phyloP scores from a whole-genome alignment of 2,329 filamentous ascomycete genomes.

The Clarireedia monteithiana region DNA sequence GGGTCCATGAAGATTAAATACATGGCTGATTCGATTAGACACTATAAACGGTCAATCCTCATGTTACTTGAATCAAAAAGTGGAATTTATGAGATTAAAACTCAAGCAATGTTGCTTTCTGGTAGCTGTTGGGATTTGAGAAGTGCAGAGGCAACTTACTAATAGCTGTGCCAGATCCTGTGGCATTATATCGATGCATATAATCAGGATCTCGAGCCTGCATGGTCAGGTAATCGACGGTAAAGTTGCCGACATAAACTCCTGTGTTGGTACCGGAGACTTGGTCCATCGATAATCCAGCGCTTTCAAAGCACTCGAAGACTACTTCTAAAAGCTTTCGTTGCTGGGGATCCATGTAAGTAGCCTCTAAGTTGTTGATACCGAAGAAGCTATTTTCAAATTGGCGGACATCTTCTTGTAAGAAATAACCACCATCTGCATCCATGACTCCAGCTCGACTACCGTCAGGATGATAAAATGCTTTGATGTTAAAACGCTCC shows the following conservation, averaged over 20 bases:
- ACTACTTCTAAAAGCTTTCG: conserved; percentile 17
- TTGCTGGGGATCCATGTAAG: conserved; percentile 26
- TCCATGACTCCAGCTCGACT: too few species aligned
- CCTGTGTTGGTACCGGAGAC: conserved; percentile 12
- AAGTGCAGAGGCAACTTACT: too few species aligned
- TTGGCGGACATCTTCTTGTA: conserved; percentile 3
- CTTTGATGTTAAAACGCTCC: too few species aligned
- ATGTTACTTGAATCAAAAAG: too few species aligned
- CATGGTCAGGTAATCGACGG: conserved; percentile 8
- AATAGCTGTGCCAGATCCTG: too few species aligned
- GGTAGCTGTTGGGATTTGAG: too few species aligned
- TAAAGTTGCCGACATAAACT: conserved; percentile 10
- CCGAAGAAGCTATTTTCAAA: conserved; percentile 31
- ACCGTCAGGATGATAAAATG: too few species aligned
- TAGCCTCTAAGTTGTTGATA: conserved; percentile 19
- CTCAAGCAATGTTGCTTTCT: too few species aligned
- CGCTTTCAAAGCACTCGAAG: conserved; percentile 14
- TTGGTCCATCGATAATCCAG: conserved; percentile 8
- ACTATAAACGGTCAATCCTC: too few species aligned
- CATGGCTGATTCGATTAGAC: conserved; percentile 29
- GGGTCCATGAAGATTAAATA: conserved; percentile 29
- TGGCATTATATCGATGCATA: not conserved
- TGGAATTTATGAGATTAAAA: too few species aligned
- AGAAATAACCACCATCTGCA: too few species aligned
- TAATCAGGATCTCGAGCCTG: conserved; percentile 3